These are phyloP conservation scores for Stentor roeselii DNA, from an alignment of 73 alveolate genomes.

Conservation along the genomic window DNA sequence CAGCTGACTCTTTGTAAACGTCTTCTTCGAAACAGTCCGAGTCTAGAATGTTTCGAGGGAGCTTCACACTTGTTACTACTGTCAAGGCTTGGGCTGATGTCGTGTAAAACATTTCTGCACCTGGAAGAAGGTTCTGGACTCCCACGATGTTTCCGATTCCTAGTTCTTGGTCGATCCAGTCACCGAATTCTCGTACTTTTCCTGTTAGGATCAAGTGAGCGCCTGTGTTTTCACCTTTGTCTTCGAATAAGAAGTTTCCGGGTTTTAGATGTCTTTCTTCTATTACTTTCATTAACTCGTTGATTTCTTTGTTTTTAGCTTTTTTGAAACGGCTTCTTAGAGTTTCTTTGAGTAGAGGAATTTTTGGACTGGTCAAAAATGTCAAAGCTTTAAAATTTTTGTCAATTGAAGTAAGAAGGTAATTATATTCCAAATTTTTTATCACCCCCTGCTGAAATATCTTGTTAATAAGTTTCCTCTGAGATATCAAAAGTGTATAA, in stretches of 20 bases:
- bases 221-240: neutral
- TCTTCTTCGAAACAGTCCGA: neutral
- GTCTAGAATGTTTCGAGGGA: neutral
- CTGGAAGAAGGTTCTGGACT: neutral
- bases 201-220: slow-evolving; percentile 6
- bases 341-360: slow-evolving; percentile 10
- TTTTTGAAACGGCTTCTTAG: neutral
- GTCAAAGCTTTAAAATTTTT: neutral
- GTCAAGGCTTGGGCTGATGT: neutral
- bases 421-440: neutral
- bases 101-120: neutral
- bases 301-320: neutral
- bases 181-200: neutral
- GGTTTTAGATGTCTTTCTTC: neutral
- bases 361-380: neutral
- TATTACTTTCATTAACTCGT: neutral
- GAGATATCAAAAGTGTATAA: neutral
- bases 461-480: slow-evolving; percentile 15
- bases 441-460: slow-evolving; percentile 14
- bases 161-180: slow-evolving; percentile 7
- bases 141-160: slow-evolving; percentile 12
- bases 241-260: neutral
- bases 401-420: slow-evolving; percentile 13
- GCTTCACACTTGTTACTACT: neutral
- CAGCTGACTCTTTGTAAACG: slow-evolving; percentile 18